Percentiles rank a stretch among this genome's conserved stretches.
Conservation (phyloP, 306 rosid genomes). For the Corylus avellana region DNA sequence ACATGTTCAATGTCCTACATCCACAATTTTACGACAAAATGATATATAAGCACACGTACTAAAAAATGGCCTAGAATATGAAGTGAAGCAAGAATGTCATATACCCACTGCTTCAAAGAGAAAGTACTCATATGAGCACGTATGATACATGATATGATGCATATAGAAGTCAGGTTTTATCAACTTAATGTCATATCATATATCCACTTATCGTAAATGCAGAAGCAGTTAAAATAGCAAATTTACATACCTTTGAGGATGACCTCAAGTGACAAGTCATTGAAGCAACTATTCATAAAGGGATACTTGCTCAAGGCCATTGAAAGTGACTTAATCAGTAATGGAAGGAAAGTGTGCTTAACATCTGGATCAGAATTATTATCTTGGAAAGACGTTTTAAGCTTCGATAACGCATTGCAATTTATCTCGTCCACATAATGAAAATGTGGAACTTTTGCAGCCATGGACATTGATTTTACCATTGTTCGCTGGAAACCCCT, state of each 20-base stretch:
- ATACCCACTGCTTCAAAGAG: neutral
- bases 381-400: constrained; percentile 75
- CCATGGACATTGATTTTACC: constrained; percentile 82
- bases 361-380: constrained; percentile 63
- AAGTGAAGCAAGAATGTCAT: neutral
- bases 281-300: constrained; percentile 77
- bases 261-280: constrained; percentile 73
- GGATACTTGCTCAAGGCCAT: constrained; percentile 79
- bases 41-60: neutral
- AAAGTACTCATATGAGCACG: neutral
- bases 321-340: constrained; percentile 77
- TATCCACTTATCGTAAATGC: neutral
- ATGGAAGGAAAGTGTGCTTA: constrained; percentile 89
- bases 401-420: constrained; percentile 70
- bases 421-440: constrained; percentile 87
- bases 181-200: neutral
- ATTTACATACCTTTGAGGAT: constrained; percentile 68
- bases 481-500: constrained; percentile 91
- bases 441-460: constrained; percentile 94
- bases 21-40: neutral
- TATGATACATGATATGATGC: neutral
- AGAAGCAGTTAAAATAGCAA: constrained; percentile 11
- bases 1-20: neutral
- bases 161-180: neutral
- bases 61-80: neutral